phyloP scores from a whole-genome alignment of 2,329 filamentous ascomycete genomes.

The Xylariomycetidae sp. region DNA sequence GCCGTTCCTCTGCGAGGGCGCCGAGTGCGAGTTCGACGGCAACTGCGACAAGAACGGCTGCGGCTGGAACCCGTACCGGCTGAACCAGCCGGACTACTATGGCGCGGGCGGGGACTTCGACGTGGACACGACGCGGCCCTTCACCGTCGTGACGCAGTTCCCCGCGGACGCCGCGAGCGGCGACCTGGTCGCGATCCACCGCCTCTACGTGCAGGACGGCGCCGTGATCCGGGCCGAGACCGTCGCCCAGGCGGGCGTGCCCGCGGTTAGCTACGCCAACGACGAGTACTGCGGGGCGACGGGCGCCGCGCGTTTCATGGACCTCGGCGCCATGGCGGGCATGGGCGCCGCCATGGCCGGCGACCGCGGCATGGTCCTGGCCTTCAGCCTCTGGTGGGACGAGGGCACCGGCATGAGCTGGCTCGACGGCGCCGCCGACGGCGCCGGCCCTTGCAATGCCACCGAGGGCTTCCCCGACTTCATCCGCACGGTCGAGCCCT shows the following conservation, averaged over 20 bases:
- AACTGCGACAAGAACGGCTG: constrained; percentile 33
- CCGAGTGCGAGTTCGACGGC: constrained; percentile 23
- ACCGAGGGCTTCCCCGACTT: constrained; percentile 41
- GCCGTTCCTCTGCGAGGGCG: constrained; percentile 26
- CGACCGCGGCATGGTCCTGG: constrained; percentile 45
- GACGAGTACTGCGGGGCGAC: constrained; percentile 32
- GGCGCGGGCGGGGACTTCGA: constrained; percentile 23
- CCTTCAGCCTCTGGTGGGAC: constrained; percentile 49
- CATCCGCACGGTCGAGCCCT: constrained; percentile 39
- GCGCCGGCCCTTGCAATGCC: constrained; percentile 45
- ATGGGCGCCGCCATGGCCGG: constrained; percentile 39
- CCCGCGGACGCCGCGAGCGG: constrained; percentile 26
- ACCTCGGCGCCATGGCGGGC: constrained; percentile 34
- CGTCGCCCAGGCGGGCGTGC: constrained; percentile 26
- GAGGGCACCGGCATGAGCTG: constrained; percentile 46
- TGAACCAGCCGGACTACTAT: constrained; percentile 27
- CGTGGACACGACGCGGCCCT: constrained; percentile 30
- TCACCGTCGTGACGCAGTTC: constrained; percentile 34
- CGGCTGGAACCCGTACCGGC: constrained; percentile 31
- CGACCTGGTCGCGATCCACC: constrained; percentile 27
- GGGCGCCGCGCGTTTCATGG: constrained; percentile 26
- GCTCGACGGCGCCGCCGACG: constrained; percentile 45
- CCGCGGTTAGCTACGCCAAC: constrained; percentile 29
- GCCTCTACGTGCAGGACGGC: constrained; percentile 31
- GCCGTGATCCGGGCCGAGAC: constrained; percentile 28